Evolutionary conservation across 1,139 yeast genomes (phyloP), one percentile per base, ranked within the genome.

Genomic region (Blastobotrys arbuscula): DNA sequence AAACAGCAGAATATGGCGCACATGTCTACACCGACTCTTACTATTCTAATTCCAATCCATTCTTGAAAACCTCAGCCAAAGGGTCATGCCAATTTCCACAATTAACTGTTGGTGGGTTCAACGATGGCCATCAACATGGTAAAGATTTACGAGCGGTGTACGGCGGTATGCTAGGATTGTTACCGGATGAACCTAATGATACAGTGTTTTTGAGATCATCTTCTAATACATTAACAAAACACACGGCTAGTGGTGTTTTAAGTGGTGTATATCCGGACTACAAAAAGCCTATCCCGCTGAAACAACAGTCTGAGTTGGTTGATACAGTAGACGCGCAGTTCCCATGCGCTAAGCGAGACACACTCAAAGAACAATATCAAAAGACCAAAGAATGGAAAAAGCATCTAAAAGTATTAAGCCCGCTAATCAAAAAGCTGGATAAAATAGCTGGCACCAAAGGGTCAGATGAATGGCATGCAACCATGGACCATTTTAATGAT

Each of bases 401-500:
- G 16, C 72, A 71, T 49, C 48, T 67, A 36, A 55, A 59, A 40
- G 56, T 55, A 43, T 57, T 70, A 19, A 40, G 53, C 33, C 48
- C 45, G 3, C 48, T 61, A 21, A 58, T 53, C 42, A 44, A 46
- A 16, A 43, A 43, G 38, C 55, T 66, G 37, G 65, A 60, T 49
- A 44, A 47, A 1, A 53, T 61, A 15, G 52, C 61, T 18, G 66
- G 65, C 4, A 62, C 67, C 18, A 58, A 59, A 26, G 53, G 53
- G 8, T 55, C 52, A 12, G 51, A 52, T 7, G 63, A 49, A 0
- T 69, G 69, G 62, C 65, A 62, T 31, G 52, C 57, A 2, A 57
- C 60, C 33, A 66, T 68, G 50, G 74, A 71, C 46, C 74, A 70
- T 52, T 68, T 67, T 59, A 67, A 64, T 49, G 75, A 71, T 52